Conservation (phyloP, 257 asterid genomes). For the Euphrasia confusa region DNA sequence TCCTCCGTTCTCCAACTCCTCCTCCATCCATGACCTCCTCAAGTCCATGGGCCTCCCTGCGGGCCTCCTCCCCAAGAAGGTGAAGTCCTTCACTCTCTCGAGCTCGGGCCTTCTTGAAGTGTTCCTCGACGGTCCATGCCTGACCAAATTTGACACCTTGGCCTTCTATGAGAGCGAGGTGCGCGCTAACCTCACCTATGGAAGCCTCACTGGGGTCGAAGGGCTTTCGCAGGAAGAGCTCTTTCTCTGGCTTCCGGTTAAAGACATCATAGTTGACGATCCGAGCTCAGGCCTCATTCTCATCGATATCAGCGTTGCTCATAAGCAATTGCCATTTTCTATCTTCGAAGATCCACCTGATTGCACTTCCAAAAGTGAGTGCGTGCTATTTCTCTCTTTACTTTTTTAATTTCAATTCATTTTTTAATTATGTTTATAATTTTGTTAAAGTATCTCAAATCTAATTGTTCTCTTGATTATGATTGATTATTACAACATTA, state of each 20-base stretch:
- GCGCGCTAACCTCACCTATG: constrained; percentile 68
- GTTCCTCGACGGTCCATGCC: constrained; percentile 68
- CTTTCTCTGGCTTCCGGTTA: constrained; percentile 86
- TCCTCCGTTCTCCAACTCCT: constrained; percentile 15
- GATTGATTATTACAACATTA: too few relatives aligned
- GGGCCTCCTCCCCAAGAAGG: constrained; percentile 75
- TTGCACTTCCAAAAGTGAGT: too few relatives aligned
- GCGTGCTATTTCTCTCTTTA: too few relatives aligned
- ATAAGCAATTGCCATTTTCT: too few relatives aligned
- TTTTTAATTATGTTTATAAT: too few relatives aligned
- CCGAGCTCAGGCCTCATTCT: constrained; percentile 75
- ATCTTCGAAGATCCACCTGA: too few relatives aligned
- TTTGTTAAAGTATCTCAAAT: too few relatives aligned
- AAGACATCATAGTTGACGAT: constrained; percentile 69
- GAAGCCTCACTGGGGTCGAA: constrained; percentile 69
- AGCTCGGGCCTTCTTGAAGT: constrained; percentile 69
- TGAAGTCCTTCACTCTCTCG: constrained; percentile 55
- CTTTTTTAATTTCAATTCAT: too few relatives aligned
- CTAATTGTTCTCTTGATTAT: too few relatives aligned
- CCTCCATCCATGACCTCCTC: constrained; percentile 79
- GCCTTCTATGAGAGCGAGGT: constrained; percentile 73
- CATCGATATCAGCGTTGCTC: constrained; percentile 54
- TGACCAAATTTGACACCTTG: constrained; percentile 85
- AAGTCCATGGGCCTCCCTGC: constrained; percentile 73
- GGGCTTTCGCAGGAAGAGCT: constrained; percentile 93